Evolutionary conservation across 805 yeast genomes (phyloP).

Genomic region (Candida ponderosae): DNA sequence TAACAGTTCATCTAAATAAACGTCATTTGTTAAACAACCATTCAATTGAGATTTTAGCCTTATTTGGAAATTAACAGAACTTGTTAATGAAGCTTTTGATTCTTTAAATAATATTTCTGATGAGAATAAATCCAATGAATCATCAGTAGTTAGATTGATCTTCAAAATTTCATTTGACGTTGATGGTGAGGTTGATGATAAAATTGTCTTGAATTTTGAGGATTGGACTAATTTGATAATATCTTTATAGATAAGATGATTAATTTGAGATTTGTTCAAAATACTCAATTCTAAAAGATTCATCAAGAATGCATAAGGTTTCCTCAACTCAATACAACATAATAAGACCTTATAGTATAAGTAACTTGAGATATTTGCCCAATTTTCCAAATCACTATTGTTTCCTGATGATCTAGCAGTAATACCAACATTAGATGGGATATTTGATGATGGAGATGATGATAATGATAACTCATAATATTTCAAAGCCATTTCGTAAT

Average conservation of each 20-base stretch:
- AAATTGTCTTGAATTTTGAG: not conserved
- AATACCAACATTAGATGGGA: too few species aligned
- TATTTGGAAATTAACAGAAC: conserved; percentile 22
- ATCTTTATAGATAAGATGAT: not conserved
- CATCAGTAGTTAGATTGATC: conserved; percentile 18
- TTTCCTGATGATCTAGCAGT: too few species aligned
- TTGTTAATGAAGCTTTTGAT: conserved; percentile 11
- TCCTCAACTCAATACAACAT: conserved; percentile 27
- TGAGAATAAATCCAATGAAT: conserved; percentile 18
- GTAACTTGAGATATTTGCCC: conserved; percentile 27
- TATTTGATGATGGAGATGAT: conserved; percentile 16
- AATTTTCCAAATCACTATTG: conserved; percentile 30
- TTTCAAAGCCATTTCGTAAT: conserved; percentile 34
- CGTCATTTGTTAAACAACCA: conserved; percentile 3
- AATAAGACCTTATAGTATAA: conserved; percentile 29
- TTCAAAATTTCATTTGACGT: conserved; percentile 1
- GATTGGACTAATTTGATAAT: not conserved
- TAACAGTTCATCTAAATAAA: conserved; percentile 5
- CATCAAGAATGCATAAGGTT: conserved; percentile 23
- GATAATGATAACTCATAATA: conserved; percentile 31
- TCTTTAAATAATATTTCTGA: conserved; percentile 15
- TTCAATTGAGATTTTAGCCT: conserved; percentile 21
- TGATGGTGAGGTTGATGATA: not conserved
- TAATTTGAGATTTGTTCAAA: conserved; percentile 10
- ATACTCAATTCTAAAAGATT: conserved; percentile 26